phyloP scores from a whole-genome alignment of 23 red algal genomes.

The Gracilaria vermiculophylla region DNA sequence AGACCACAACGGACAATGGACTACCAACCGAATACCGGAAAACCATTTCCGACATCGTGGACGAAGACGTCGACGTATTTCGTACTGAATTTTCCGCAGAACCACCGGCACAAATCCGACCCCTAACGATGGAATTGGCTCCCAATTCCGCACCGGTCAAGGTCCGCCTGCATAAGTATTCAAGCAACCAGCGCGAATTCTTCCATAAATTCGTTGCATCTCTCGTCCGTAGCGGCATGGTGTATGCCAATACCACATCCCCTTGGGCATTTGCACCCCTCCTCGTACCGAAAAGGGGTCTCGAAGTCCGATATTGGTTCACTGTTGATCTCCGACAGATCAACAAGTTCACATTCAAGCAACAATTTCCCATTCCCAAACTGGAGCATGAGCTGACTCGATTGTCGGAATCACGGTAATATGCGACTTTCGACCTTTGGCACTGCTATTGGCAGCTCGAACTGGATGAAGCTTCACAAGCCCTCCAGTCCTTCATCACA shows the following conservation, averaged over 20 bases:
- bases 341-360: background rate
- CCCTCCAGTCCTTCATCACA: constrained; percentile 19
- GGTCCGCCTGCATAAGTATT: constrained; percentile 6
- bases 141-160: background rate
- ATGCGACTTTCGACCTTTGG: background rate
- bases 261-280: background rate
- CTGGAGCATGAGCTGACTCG: background rate
- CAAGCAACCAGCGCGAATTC: background rate
- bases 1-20: background rate
- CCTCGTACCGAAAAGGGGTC: background rate
- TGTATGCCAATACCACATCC: background rate
- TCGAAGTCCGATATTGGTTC: background rate
- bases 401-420: constrained; percentile 2
- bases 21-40: background rate
- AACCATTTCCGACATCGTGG: background rate
- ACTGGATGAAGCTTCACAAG: background rate
- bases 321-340: constrained; percentile 9
- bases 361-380: constrained; percentile 10
- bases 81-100: background rate
- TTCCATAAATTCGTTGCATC: background rate
- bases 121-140: background rate
- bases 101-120: background rate
- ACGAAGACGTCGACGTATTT: constrained; percentile 20
- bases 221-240: constrained; percentile 10
- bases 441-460: constrained; percentile 41